Evolutionary conservation across 257 asterid genomes (phyloP).

Genomic region (Avicennia marina): DNA sequence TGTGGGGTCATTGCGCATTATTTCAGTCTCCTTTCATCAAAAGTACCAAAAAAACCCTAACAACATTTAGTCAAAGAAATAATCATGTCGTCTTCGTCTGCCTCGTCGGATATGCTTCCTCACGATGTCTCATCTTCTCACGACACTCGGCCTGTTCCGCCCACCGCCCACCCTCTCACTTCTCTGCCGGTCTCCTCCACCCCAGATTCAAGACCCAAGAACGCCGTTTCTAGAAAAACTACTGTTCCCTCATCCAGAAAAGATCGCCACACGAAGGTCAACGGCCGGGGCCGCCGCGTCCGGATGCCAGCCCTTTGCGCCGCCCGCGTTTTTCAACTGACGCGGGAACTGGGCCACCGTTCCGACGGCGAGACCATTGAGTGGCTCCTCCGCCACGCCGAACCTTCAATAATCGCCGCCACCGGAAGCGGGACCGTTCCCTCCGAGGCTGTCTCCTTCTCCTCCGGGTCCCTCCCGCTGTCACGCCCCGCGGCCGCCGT

Average conservation of each 20-base stretch:
- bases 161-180: conserved; percentile 2
- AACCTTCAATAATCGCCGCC: conserved; percentile 57
- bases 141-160: not conserved
- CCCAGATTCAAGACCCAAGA: not conserved
- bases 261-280: conserved; percentile 84
- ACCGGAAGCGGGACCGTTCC: conserved; percentile 69
- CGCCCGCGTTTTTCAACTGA: conserved; percentile 79
- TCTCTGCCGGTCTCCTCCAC: not conserved
- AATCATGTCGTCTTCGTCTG: conserved; percentile 28
- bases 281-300: conserved; percentile 88
- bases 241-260: conserved; percentile 18
- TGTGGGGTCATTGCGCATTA: conserved; percentile 31
- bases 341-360: conserved; percentile 67
- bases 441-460: conserved; percentile 30
- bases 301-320: conserved; percentile 77
- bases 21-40: not conserved
- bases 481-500: conserved; percentile 19
- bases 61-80: conserved; percentile 2
- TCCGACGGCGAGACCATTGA: conserved; percentile 84
- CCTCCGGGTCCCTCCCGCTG: conserved; percentile 17
- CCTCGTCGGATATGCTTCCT: conserved; percentile 25
- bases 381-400: conserved; percentile 76
- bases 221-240: conserved; percentile 2
- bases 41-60: conserved; percentile 30
- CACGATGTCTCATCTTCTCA: too few relatives aligned